These are phyloP conservation scores for Sequoiadendron giganteum DNA, from an alignment of 75 land plant genomes.

Conservation along the genomic window DNA sequence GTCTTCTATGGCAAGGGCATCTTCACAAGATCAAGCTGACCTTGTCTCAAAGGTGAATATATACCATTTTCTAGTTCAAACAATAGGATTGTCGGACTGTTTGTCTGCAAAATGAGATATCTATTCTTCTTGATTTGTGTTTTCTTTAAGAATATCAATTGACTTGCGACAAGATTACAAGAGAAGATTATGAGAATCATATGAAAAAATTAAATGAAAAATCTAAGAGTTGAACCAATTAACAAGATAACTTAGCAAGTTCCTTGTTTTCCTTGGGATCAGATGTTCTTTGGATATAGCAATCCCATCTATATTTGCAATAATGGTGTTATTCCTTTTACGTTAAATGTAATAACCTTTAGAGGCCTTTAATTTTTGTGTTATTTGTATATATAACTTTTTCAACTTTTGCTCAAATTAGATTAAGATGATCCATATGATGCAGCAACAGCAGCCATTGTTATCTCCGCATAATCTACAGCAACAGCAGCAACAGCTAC, in stretches of 20 bases:
- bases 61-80: neutral
- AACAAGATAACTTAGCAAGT: neutral
- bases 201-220: neutral
- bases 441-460: conserved; percentile 48
- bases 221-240: neutral
- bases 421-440: conserved; percentile 55
- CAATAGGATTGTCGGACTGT: neutral
- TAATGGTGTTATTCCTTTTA: neutral
- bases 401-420: conserved; percentile 5
- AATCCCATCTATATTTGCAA: neutral
- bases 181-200: neutral
- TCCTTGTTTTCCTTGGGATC: neutral
- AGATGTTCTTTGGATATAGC: neutral
- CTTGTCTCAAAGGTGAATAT: conserved; percentile 43
- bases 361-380: neutral
- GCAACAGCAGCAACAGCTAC: conserved; percentile 46
- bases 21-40: conserved; percentile 37
- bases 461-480: conserved; percentile 31
- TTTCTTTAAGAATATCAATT: neutral
- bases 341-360: neutral
- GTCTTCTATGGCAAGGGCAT: conserved; percentile 61
- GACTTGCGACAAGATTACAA: neutral
- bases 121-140: neutral
- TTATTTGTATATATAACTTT: neutral
- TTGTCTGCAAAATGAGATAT: conserved; percentile 6